Evolutionary conservation across 2,329 filamentous ascomycete species (phyloP).

Genomic region (Alternaria viburni): DNA sequence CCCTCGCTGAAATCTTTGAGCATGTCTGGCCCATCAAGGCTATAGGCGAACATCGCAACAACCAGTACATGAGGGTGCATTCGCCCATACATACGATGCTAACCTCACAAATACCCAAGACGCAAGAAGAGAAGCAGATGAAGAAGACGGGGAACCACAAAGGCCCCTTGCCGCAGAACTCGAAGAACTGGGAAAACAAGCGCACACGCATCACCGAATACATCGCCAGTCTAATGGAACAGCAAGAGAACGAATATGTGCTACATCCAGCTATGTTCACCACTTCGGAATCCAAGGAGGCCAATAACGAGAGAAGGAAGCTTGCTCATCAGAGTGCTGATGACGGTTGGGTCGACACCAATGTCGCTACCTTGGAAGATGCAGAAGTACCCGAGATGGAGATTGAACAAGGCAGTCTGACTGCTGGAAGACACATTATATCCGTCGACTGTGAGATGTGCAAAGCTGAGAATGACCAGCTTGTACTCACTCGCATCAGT

Average conservation of each 20-base stretch:
- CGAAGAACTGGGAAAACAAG: slow-evolving; percentile 73
- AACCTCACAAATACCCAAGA: slow-evolving; percentile 72
- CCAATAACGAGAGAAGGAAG: slow-evolving; percentile 61
- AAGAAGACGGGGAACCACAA: slow-evolving; percentile 50
- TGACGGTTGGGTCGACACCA: slow-evolving; percentile 83
- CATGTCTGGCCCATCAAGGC: slow-evolving; percentile 90
- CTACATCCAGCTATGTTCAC: slow-evolving; percentile 79
- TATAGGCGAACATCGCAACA: slow-evolving; percentile 77
- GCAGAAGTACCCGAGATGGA: slow-evolving; percentile 71
- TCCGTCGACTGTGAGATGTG: slow-evolving; percentile 98
- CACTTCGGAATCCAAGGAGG: slow-evolving; percentile 61
- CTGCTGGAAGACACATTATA: slow-evolving; percentile 77
- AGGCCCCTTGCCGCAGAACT: slow-evolving; percentile 65
- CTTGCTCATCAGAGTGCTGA: slow-evolving; percentile 55
- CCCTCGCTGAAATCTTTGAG: slow-evolving; percentile 81
- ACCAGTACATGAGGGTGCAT: slow-evolving; percentile 72
- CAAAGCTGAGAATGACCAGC: slow-evolving; percentile 78
- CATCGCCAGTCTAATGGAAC: slow-evolving; percentile 72
- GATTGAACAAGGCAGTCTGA: slow-evolving; percentile 81
- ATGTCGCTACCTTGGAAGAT: slow-evolving; percentile 69
- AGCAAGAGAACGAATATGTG: slow-evolving; percentile 82
- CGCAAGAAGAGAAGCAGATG: slow-evolving; percentile 69
- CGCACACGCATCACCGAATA: slow-evolving; percentile 84
- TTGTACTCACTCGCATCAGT: slow-evolving; percentile 87
- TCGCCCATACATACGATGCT: slow-evolving; percentile 88